Evolutionary conservation across 768 basidiomycete genomes (phyloP), one percentile per base, ranked within the genome.

Genomic region (Leccinum uliginosum): DNA sequence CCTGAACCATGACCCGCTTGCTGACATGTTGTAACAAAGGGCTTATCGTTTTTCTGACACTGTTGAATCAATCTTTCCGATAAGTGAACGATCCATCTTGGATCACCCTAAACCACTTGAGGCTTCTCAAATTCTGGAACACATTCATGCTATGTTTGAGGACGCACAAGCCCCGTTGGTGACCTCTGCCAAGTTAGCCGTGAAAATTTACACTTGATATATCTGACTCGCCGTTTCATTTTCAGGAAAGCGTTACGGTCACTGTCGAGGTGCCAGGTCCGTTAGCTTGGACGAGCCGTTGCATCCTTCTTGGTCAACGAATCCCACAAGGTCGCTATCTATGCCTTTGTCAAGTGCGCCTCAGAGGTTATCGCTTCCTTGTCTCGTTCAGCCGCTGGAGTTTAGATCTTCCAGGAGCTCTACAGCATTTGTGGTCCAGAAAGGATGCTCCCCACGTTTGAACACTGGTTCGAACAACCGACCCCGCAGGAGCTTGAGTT

Each of bases 221-320:
- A 44, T 38, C 63, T 60, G 40, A 67, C 45, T 44, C 26, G 5
- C 47, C 24, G 17, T 40, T 9, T n/a, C n/a, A 11, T 21, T 30
- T 51, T 29, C 29, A 96, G 92, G 75, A 91, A 86, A 72, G 90
- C 90, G 2, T 72, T 96, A 11, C 81, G 78, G 54, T 82, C 85
- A 11, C 75, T 96, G 88, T 92, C 6, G 88, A 89, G 24, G 75
- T 82, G 4, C 85, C 87, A 24, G 78, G 85, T 62, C 79, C 84
- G 54, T 77, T 81, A 23, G 93, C 93, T n/a, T 58, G 89, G 89
- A 2, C 87, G 86, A 54, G 89, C 91, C 4, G 78, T 92, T 15
- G 78, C 90, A 50, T 81, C 87, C 29, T 98, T 93, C 71, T 76
- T 97, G 3, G 76, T 96, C 34, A 91, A 93, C 62, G 92, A 96